Evolutionary conservation across 2,329 filamentous ascomycete genomes (phyloP).

Genomic region (Periconia sp.): DNA sequence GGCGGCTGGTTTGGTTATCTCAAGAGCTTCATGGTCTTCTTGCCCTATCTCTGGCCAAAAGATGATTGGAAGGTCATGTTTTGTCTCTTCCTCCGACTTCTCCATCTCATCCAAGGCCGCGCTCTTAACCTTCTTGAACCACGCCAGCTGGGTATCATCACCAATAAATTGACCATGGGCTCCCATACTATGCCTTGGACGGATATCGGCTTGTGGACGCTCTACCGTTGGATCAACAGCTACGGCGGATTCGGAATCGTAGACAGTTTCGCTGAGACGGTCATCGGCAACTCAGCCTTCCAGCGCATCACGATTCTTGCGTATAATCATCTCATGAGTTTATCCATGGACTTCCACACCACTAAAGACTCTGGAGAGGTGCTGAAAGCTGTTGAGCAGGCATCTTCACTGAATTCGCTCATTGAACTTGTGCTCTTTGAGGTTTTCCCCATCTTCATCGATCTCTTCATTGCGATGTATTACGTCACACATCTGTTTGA

Average conservation of each 20-base stretch:
- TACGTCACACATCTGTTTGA: constrained; percentile 70
- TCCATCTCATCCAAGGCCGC: constrained; percentile 74
- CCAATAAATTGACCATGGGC: constrained; percentile 68
- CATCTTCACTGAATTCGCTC: constrained; percentile 63
- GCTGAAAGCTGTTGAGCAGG: constrained; percentile 69
- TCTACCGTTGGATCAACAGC: constrained; percentile 56
- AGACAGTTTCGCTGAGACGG: constrained; percentile 59
- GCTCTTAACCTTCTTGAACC: constrained; percentile 78
- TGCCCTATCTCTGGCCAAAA: constrained; percentile 80
- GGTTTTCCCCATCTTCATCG: constrained; percentile 66
- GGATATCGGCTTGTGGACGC: constrained; percentile 59
- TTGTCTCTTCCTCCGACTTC: constrained; percentile 68
- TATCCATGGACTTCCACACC: constrained; percentile 74
- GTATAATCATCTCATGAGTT: constrained; percentile 71
- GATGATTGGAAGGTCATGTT: constrained; percentile 70
- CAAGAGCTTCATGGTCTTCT: constrained; percentile 74
- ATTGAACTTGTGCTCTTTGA: constrained; percentile 66
- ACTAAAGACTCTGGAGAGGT: constrained; percentile 69
- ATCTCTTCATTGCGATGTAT: constrained; percentile 65
- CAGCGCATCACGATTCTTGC: constrained; percentile 64
- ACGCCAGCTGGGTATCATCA: constrained; percentile 80
- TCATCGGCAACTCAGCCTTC: constrained; percentile 64
- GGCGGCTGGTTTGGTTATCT: constrained; percentile 80
- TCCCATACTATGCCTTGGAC: constrained; percentile 58
- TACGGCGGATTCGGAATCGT: constrained; percentile 59